Evolutionary conservation across 352 stramenopile species (phyloP).

Genomic region (Globisporangium middletonii): DNA sequence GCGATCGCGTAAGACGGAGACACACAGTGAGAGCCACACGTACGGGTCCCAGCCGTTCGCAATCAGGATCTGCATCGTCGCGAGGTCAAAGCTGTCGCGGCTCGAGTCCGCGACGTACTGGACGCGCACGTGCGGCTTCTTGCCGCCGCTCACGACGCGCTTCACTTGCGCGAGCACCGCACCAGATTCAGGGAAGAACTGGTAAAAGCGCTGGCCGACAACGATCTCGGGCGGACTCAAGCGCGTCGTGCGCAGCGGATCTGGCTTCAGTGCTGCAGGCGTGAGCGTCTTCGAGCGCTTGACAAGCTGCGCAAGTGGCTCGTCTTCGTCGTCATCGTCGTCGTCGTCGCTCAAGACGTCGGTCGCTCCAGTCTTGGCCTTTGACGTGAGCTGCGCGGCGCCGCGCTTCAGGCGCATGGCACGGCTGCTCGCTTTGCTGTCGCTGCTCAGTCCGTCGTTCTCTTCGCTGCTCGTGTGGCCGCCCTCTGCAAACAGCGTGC

Average conservation of each 20-base stretch:
- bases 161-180: slow-evolving; percentile 63
- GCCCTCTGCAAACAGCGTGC: slow-evolving; percentile 56
- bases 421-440: not conserved
- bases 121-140: slow-evolving; percentile 71
- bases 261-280: slow-evolving; percentile 41
- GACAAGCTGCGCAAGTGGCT: not conserved
- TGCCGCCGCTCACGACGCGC: slow-evolving; percentile 56
- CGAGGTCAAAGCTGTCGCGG: slow-evolving; percentile 49
- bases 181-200: slow-evolving; percentile 54
- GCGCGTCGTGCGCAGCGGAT: slow-evolving; percentile 36
- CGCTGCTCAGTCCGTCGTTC: slow-evolving; percentile 23
- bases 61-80: slow-evolving; percentile 72
- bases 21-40: not conserved
- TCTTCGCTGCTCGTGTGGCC: slow-evolving; percentile 53
- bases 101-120: slow-evolving; percentile 56
- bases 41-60: slow-evolving; percentile 75
- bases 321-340: slow-evolving; percentile 6
- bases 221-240: slow-evolving; percentile 48
- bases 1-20: not conserved
- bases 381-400: not conserved
- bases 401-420: slow-evolving; percentile 4
- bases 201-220: slow-evolving; percentile 68
- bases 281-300: slow-evolving; percentile 26
- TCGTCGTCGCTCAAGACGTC: not conserved
- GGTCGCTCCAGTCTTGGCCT: not conserved